These are phyloP conservation scores for Citrus maxima DNA, from an alignment of 345 rosid species.

Conservation along the genomic window DNA sequence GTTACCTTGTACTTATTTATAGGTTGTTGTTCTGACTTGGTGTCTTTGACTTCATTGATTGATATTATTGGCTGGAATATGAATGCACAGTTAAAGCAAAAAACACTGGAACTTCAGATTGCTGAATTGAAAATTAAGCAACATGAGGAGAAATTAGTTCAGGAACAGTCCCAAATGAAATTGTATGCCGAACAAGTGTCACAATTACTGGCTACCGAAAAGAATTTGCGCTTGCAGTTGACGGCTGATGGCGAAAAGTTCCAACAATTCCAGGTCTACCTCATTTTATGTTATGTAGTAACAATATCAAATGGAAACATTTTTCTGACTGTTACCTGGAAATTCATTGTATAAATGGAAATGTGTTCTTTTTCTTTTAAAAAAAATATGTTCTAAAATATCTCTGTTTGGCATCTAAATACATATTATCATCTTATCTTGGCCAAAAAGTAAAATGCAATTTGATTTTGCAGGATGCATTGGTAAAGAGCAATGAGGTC, in stretches of 20 bases:
- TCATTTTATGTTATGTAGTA: background rate
- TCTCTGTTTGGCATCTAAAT: background rate
- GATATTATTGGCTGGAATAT: constrained; percentile 14
- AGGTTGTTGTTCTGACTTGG: background rate
- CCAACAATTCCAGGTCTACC: constrained; percentile 82
- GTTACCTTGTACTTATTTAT: constrained; percentile 3
- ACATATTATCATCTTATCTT: background rate
- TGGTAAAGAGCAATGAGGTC: constrained; percentile 90
- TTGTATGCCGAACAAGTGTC: constrained; percentile 86
- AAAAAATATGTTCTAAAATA: background rate
- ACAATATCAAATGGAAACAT: background rate
- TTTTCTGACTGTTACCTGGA: background rate
- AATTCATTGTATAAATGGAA: background rate
- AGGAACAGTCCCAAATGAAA: constrained; percentile 92
- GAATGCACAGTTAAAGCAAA: constrained; percentile 75
- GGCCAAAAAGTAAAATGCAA: background rate
- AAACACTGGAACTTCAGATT: constrained; percentile 76
- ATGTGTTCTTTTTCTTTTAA: background rate
- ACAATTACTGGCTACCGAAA: constrained; percentile 80
- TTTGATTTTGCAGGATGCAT: constrained; percentile 68
- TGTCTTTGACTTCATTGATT: background rate
- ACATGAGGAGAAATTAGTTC: constrained; percentile 73
- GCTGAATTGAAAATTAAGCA: constrained; percentile 77
- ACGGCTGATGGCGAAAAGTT: constrained; percentile 94
- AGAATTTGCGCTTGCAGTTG: constrained; percentile 75